A percentile compares a stretch with the other conserved stretches of the same genome.
phyloP scores from a whole-genome alignment of 345 rosid species.

The Kandelia obovata region DNA sequence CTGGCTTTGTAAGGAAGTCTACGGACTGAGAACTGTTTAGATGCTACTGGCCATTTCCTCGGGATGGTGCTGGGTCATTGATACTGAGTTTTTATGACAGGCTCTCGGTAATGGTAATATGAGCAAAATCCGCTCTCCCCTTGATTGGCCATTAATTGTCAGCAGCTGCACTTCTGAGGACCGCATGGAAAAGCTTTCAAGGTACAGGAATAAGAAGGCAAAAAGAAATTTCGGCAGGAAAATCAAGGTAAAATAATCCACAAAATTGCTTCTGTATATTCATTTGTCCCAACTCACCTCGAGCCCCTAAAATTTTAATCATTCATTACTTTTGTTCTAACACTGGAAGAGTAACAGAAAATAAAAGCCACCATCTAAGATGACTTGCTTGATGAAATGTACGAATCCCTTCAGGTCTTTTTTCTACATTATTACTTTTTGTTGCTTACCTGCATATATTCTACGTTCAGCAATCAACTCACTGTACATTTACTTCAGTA shows the following conservation, averaged over 20 bases:
- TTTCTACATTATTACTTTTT: too few species aligned
- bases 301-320: background rate
- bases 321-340: background rate
- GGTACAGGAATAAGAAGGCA: constrained; percentile 88
- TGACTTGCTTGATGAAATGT: background rate
- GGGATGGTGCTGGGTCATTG: constrained; percentile 47
- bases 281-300: background rate
- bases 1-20: constrained; percentile 32
- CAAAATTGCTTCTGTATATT: background rate
- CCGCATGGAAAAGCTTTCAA: constrained; percentile 88
- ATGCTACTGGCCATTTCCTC: constrained; percentile 50
- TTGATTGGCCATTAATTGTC: constrained; percentile 47
- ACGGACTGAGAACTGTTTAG: constrained; percentile 48
- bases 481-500: constrained; percentile 45
- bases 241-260: constrained; percentile 59
- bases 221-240: constrained; percentile 94
- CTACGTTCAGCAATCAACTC: background rate
- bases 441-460: background rate
- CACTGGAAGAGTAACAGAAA: too few species aligned
- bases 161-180: constrained; percentile 60
- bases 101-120: constrained; percentile 51
- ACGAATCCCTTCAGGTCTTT: background rate
- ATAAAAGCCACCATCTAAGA: background rate
- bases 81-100: constrained; percentile 60
- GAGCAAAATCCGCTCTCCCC: constrained; percentile 51